A percentile compares a stretch with the other conserved stretches of the same genome.
These are phyloP conservation scores for Xanthoconium purpureum DNA, from an alignment of 768 basidiomycete species.

Conservation along the genomic window DNA sequence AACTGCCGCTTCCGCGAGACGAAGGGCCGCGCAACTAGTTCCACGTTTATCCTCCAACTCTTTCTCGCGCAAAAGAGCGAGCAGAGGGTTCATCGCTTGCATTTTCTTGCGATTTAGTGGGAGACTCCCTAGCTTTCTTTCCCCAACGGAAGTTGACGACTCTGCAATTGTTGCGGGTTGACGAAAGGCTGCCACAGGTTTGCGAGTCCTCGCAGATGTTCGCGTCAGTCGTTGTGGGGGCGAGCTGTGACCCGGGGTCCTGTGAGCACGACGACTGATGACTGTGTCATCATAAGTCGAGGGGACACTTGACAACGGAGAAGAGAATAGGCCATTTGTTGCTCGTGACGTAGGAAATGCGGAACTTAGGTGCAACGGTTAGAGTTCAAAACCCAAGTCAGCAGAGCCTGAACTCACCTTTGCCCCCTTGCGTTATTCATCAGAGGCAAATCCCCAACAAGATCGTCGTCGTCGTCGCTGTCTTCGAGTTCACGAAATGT, in stretches of 20 bases:
- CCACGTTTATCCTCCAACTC: conserved; percentile 27
- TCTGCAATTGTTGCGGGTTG: conserved; percentile 12
- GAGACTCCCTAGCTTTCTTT: background rate
- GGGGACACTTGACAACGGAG: conserved; percentile 21
- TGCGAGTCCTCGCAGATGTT: conserved; percentile 22
- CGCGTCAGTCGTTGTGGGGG: conserved; percentile 9
- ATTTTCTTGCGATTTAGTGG: conserved; percentile 18
- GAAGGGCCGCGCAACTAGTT: conserved; percentile 40
- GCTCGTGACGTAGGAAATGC: background rate
- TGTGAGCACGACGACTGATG: background rate
- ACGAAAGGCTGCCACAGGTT: conserved; percentile 2
- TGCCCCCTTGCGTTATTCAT: background rate
- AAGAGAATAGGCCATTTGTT: conserved; percentile 15
- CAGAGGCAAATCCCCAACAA: conserved; percentile 20
- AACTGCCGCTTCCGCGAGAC: conserved; percentile 43
- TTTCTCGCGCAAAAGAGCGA: conserved; percentile 55
- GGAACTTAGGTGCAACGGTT: conserved; percentile 5
- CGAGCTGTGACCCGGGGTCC: background rate
- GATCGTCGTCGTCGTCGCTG: conserved; percentile 52
- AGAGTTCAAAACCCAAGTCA: background rate
- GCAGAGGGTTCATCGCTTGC: conserved; percentile 48
- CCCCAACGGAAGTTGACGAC: conserved; percentile 1
- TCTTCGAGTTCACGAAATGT: conserved; percentile 46
- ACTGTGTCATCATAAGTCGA: conserved; percentile 4
- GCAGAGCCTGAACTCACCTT: conserved; percentile 9